Base-by-base conservation (phyloP, 2,329 filamentous ascomycete genomes). In the Juglanconis oblonga region DNA sequence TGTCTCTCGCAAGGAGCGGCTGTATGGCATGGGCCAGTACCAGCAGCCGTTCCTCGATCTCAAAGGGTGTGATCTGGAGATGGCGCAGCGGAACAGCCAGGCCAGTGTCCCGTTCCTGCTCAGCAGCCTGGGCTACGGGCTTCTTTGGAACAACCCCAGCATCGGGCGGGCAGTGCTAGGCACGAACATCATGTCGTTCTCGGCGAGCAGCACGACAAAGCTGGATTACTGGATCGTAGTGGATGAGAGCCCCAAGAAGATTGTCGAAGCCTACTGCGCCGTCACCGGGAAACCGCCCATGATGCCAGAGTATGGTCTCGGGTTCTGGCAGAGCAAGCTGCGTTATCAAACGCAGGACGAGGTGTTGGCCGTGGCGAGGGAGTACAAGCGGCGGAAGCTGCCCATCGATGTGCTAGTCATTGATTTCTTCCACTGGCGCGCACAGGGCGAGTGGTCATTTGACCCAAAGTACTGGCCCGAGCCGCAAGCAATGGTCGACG, bases 11-110 rank as follows among this genome's bases (percentile, higher is more conserved):
- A 73, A 81, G 17, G 86, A 89, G 68, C 83, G 81, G 67, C 81
- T 89, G n/a, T 89, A 79, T 66, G 86, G 86, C 24, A 88, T 88
- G 85, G 86, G 86, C 0, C 86, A 89, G 70, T 88, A 89, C 62
- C 86, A 89, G 66, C 85, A 89, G 64, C 81, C 83, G 0, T 79
- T 76, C 55, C 73, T 89, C n/a, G 78, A 88, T 67, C 75, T 88
- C 52, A 88, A 88, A 65, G 86, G 86, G 0, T 68, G 76, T 0
- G 85, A 88, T 59, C 70, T 88, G 1, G 86, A 89, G 67, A 77
- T 89, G 3, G 85, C 86, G 0, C 86, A 89, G 42, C 79, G 86
- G 1, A 89, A 89, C 67, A 87, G 84, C 0, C 86, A 89, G 69
- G 86, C 86, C 4, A 86, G 80, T 53, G 80, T 89, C 0, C 86